phyloP scores from a whole-genome alignment of 331 rosid species.

The Quercus tomentella region DNA sequence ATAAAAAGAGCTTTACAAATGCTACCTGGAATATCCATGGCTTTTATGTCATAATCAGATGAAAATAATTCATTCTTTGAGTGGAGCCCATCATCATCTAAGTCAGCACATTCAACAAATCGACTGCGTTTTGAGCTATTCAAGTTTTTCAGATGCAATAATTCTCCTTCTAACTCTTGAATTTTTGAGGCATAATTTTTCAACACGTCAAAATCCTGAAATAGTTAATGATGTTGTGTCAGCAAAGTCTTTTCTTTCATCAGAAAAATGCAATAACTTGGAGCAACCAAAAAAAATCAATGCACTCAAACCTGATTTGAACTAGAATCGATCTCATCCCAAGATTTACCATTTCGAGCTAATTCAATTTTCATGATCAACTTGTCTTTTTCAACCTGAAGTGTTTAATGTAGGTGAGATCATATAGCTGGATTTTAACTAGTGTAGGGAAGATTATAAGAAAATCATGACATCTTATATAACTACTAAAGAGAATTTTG shows the following conservation, averaged over 20 bases:
- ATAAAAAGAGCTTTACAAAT: background rate
- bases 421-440: background rate
- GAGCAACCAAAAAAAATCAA: background rate
- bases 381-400: constrained; percentile 80
- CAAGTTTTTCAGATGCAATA: constrained; percentile 42
- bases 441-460: background rate
- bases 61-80: constrained; percentile 54
- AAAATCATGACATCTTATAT: constrained; percentile 6
- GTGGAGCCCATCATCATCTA: constrained; percentile 51
- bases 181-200: constrained; percentile 65
- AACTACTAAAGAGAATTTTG: constrained; percentile 8
- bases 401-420: background rate
- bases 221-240: constrained; percentile 5
- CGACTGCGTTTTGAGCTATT: constrained; percentile 30
- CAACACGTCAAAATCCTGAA: constrained; percentile 64
- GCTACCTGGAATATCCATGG: constrained; percentile 55
- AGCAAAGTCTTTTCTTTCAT: constrained; percentile 7
- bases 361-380: constrained; percentile 65
- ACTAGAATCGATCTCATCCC: constrained; percentile 73
- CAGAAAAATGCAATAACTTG: constrained; percentile 2
- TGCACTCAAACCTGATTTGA: constrained; percentile 49
- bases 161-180: constrained; percentile 72
- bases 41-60: constrained; percentile 52
- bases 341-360: constrained; percentile 74
- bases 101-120: constrained; percentile 48